Conservation (phyloP, 2,329 filamentous ascomycete genomes). For the Sporothrix luriei region DNA sequence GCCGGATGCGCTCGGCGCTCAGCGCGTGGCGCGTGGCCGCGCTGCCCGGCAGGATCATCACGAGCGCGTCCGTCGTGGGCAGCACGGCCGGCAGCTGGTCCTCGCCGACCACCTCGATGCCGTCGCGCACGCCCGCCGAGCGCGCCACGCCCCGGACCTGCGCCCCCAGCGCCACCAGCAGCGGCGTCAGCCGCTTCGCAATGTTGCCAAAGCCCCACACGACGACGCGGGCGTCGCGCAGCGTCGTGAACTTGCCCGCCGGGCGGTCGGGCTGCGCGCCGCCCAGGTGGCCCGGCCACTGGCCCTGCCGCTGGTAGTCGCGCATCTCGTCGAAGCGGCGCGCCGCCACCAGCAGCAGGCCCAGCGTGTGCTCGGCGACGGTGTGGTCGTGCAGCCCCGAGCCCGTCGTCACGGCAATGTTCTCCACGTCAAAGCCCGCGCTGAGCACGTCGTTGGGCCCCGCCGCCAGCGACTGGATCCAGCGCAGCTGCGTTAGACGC, state of each 20-base stretch:
- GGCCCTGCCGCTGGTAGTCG: slow-evolving; percentile 49
- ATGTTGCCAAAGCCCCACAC: slow-evolving; percentile 57
- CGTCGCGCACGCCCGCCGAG: slow-evolving; percentile 56
- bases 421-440: slow-evolving; percentile 49
- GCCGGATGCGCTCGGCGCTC: slow-evolving; percentile 47
- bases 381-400: slow-evolving; percentile 53
- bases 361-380: slow-evolving; percentile 54
- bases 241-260: slow-evolving; percentile 48
- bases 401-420: slow-evolving; percentile 49
- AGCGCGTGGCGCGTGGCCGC: slow-evolving; percentile 47
- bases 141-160: slow-evolving; percentile 62
- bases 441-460: slow-evolving; percentile 55
- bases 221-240: slow-evolving; percentile 49
- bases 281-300: slow-evolving; percentile 52
- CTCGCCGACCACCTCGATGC: slow-evolving; percentile 49
- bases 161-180: slow-evolving; percentile 53
- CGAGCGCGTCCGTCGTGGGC: slow-evolving; percentile 50
- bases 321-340: slow-evolving; percentile 51
- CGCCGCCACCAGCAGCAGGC: slow-evolving; percentile 46
- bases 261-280: slow-evolving; percentile 46
- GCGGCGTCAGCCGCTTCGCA: slow-evolving; percentile 49
- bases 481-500: slow-evolving; percentile 49
- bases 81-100: slow-evolving; percentile 47
- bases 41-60: slow-evolving; percentile 53
- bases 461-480: slow-evolving; percentile 55